Evolutionary conservation across 768 basidiomycete genomes (phyloP), one percentile per base, ranked within the genome.

Genomic region (Lactarius psammicola): DNA sequence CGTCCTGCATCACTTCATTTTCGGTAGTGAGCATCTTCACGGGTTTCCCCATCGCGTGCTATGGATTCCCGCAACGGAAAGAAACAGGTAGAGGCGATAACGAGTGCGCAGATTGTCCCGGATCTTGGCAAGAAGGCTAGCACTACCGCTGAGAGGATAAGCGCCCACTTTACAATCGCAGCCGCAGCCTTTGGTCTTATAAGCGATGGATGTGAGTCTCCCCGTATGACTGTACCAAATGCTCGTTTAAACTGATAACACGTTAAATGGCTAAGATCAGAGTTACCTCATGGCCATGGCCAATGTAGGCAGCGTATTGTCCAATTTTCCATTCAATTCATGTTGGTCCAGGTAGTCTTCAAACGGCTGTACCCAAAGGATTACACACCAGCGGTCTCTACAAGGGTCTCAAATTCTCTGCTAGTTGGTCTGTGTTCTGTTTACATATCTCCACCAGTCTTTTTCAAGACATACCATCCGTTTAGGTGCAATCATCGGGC

Each of bases 281-380:
- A 88, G 87, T 72, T 87, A 85, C 69, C 74, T 88, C 30, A 87
- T 88, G 86, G 85, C 87, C 0, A 84, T 87, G 85, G 72, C 82
- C 53, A 88, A 89, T 65, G 87, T 85, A 68, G 56, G 77, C 62
- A 33, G 40, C 59, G 3, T 30, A 26, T 40, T 3, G 18, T 54
- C n/a, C 3, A 42, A 33, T 61, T 63, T 5, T 6, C 60, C 65
- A 68, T 70, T 26, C 51, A 66, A 26, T 55, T 46, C 46, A 68
- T 34, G 65, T n/a, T 62, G 60, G 18, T 15, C 36, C 65, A 87
- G 86, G 87, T 89, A 18, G 78, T 87, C 13, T 87, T 89, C 78
- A 84, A 82, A 73, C 76, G 77, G 65, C 75, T 90, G 17, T 89
- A 90, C 72, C 85, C 87, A 3, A 78, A 74, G 20, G 76, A 78